phyloP scores from a whole-genome alignment of 1,284 basidiomycete genomes.

The Pseudozyma flocculosa region DNA sequence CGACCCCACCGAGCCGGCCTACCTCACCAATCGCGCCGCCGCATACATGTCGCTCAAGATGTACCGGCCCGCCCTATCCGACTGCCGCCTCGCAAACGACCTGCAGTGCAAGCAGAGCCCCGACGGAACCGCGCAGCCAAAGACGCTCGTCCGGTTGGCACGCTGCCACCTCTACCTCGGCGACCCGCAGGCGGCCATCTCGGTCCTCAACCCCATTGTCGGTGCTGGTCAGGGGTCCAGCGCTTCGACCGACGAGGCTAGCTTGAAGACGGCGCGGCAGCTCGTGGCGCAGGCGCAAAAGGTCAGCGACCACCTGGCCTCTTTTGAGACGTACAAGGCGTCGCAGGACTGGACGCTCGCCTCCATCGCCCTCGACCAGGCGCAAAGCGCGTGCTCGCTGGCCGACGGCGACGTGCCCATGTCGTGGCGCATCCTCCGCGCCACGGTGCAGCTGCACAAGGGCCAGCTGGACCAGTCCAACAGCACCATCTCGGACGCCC shows the following conservation, averaged over 20 bases:
- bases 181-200: constrained; percentile 28
- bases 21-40: constrained; percentile 80
- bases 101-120: constrained; percentile 62
- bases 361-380: constrained; percentile 47
- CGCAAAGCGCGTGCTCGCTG: constrained; percentile 27
- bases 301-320: constrained; percentile 55
- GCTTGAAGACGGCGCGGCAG: constrained; percentile 32
- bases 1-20: constrained; percentile 71
- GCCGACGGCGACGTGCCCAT: constrained; percentile 34
- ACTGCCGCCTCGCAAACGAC: constrained; percentile 73
- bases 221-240: background rate
- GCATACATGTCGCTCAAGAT: constrained; percentile 78
- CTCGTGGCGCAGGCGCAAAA: constrained; percentile 35
- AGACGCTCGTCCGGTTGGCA: constrained; percentile 45
- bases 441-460: constrained; percentile 37
- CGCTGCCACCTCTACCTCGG: constrained; percentile 51
- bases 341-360: constrained; percentile 64
- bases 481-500: constrained; percentile 66
- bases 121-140: constrained; percentile 29
- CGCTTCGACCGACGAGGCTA: constrained; percentile 9
- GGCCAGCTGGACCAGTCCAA: constrained; percentile 46
- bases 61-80: constrained; percentile 71
- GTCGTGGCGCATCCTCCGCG: constrained; percentile 36
- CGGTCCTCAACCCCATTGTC: constrained; percentile 26
- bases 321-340: constrained; percentile 67